These are phyloP conservation scores for Sclerotinia borealis DNA, from an alignment of 2,329 filamentous ascomycete species.

Conservation along the genomic window DNA sequence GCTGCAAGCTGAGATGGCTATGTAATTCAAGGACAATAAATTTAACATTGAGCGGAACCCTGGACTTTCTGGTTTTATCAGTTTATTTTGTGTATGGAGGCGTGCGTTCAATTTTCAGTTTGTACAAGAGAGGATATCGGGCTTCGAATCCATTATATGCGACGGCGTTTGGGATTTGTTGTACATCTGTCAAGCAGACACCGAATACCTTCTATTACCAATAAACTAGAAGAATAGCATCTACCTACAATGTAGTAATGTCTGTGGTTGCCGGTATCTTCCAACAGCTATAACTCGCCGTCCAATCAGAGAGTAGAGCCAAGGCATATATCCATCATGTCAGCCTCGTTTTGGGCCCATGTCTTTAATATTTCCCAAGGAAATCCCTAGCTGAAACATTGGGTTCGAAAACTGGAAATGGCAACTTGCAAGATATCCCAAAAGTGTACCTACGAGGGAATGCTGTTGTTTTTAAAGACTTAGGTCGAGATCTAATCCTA, in stretches of 20 bases:
- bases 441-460: background rate
- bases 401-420: background rate
- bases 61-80: constrained; percentile 19
- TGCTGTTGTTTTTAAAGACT: background rate
- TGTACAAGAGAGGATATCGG: constrained; percentile 18
- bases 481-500: background rate
- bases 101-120: constrained; percentile 20
- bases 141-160: constrained; percentile 13
- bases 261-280: background rate
- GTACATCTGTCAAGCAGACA: constrained; percentile 21
- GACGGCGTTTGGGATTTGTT: constrained; percentile 29
- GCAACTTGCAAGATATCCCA: background rate
- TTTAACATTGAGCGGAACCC: constrained; percentile 12
- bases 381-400: background rate
- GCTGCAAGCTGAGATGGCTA: constrained; percentile 94
- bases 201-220: constrained; percentile 17
- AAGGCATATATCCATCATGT: background rate
- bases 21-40: constrained; percentile 46
- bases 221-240: constrained; percentile 11
- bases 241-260: constrained; percentile 9
- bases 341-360: background rate
- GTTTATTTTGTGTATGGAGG: constrained; percentile 17
- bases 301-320: background rate
- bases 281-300: background rate
- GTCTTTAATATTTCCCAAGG: background rate